Percentiles rank a stretch among this genome's conserved stretches.
These are phyloP conservation scores for Suillus occidentalis DNA, from an alignment of 768 basidiomycete genomes.

Conservation along the genomic window DNA sequence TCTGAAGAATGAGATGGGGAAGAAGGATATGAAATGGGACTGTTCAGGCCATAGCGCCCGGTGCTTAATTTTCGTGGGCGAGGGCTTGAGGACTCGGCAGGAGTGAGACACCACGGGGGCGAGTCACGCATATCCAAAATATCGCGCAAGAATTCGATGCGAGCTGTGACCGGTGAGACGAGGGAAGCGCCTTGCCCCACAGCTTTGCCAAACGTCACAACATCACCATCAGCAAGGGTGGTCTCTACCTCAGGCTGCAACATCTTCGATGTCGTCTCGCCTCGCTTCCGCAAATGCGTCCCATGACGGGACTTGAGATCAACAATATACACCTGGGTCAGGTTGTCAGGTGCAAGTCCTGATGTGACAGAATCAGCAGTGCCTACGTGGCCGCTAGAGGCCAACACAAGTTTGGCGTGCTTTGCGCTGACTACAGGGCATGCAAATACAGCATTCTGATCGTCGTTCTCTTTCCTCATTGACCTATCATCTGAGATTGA, in stretches of 20 bases:
- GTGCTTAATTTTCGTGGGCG: conserved; percentile 38
- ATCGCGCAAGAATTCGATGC: conserved; percentile 50
- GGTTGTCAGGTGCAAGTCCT: conserved; percentile 18
- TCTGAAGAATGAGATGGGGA: conserved; percentile 30
- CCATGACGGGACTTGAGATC: conserved; percentile 79
- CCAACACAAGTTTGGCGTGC: conserved; percentile 76
- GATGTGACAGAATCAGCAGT: conserved; percentile 15
- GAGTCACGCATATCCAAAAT: conserved; percentile 17
- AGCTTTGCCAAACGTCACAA: conserved; percentile 74
- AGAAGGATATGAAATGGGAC: conserved; percentile 27
- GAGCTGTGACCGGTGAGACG: conserved; percentile 63
- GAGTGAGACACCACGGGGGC: conserved; percentile 14
- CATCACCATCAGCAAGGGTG: conserved; percentile 63
- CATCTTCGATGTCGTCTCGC: conserved; percentile 46
- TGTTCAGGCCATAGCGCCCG: conserved; percentile 65
- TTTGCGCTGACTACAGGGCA: conserved; percentile 79
- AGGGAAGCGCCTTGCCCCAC: conserved; percentile 62
- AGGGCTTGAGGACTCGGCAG: conserved; percentile 31
- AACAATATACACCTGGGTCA: conserved; percentile 59
- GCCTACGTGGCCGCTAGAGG: conserved; percentile 68
- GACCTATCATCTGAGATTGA: conserved; percentile 47
- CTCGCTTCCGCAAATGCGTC: conserved; percentile 59
- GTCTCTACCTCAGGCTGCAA: conserved; percentile 58
- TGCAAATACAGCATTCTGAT: conserved; percentile 59
- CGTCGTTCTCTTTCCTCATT: conserved; percentile 39